Evolutionary conservation across 805 yeast species (phyloP), one percentile per base, ranked within the genome.

Genomic region (Debaryomyces maramus): DNA sequence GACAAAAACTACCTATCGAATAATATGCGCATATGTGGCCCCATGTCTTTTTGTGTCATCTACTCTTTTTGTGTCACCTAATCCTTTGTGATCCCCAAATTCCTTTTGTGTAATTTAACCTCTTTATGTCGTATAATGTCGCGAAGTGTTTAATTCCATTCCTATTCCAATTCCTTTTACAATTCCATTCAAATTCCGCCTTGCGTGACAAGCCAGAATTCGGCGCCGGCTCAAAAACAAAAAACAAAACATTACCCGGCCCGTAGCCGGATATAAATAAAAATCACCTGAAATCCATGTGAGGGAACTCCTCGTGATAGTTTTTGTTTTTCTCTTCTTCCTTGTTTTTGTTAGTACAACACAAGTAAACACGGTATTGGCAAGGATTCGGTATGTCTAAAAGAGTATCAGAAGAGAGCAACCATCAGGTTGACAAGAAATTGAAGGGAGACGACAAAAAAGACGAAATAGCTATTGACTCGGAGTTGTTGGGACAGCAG

Each of bases 401-500:
- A 44, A 53, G 62, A 43, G 44, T 43, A 27, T 19, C 36, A 6
- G 58, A 55, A 28, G 44, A 40, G 5, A 28, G 32, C 8, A 39
- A 44, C 28, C 36, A 32, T 18, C 34, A 24, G 17, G 22, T 32
- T 9, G 51, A 44, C 31, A 45, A 58, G 46, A 52, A 47, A 37
- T 19, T 41, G 8, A 51, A 52, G 36, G 21, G 23, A 19, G 44
- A 40, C 19, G 46, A 43, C 11, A 45, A 39, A 39, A 50, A 48
- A 31, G 51, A 52, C 22, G 48, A 48, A 17, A 45, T 50, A 35
- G 70, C 68, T 38, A 70, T 69, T 39, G 75, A 68, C 50, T 62
- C 70, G 24, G 75, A 67, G 46, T 58, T 70, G 45, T 61, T 70
- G 46, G 69, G 65, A 31, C 73, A 70, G 46, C 72, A 67, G 40